phyloP scores from a whole-genome alignment of 768 basidiomycete genomes.

The Lanmaoa pseudosensibilis region DNA sequence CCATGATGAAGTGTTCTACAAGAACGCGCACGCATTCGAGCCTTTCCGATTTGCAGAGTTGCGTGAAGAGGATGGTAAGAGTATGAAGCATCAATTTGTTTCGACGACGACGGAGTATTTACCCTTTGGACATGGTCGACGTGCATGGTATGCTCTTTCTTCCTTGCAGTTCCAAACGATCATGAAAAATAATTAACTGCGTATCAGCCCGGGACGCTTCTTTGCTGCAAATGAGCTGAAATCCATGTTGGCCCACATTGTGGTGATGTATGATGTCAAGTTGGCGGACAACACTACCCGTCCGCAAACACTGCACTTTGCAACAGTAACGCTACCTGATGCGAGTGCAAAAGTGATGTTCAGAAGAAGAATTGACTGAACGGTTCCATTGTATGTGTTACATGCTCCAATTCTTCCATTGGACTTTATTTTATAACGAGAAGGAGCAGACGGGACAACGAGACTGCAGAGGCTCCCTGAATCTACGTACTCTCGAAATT shows the following conservation, averaged over 20 bases:
- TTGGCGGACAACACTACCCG: neutral
- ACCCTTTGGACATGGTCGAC: no score
- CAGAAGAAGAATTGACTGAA: neutral
- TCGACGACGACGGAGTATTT: no score
- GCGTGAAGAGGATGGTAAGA: no score
- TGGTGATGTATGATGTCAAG: constrained; percentile 11
- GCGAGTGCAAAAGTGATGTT: neutral
- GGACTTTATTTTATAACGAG: no score
- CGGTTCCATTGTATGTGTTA: neutral
- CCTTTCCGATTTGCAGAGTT: constrained; percentile 11
- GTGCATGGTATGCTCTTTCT: no score
- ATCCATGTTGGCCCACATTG: constrained; percentile 13
- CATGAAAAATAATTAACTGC: no score
- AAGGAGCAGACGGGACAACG: no score
- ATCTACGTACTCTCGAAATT: no score
- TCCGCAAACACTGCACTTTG: neutral
- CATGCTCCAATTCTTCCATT: neutral
- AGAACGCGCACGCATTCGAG: constrained; percentile 19
- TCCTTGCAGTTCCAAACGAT: no score
- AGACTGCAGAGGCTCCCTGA: no score
- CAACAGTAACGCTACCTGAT: neutral
- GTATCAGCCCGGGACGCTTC: constrained; percentile 18
- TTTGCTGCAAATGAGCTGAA: constrained; percentile 13
- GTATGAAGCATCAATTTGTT: no score
- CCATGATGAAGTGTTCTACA: constrained; percentile 23